A percentile compares a stretch with the other conserved stretches of the same genome.
These are phyloP conservation scores for Madurella fahalii DNA, from an alignment of 2,329 filamentous ascomycete species.

Conservation along the genomic window DNA sequence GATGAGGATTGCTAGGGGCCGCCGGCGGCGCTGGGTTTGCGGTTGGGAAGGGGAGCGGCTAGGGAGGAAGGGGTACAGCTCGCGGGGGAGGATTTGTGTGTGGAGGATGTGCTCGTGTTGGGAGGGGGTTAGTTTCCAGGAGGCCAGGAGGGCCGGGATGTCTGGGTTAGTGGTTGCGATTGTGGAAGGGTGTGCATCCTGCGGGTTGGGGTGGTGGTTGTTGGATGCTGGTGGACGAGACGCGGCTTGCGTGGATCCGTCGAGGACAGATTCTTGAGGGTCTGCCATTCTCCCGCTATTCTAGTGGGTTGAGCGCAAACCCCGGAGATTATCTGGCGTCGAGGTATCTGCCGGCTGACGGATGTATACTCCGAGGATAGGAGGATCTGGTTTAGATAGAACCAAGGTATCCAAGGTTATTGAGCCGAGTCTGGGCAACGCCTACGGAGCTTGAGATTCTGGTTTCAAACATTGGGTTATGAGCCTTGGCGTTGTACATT, in stretches of 20 bases:
- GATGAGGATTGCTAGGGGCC: constrained; percentile 40
- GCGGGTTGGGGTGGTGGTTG: background rate
- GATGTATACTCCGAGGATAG: too few relatives aligned
- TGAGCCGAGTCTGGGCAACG: too few relatives aligned
- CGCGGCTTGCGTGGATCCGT: background rate
- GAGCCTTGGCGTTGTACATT: too few relatives aligned
- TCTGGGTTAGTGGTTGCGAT: background rate
- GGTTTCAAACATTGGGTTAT: too few relatives aligned
- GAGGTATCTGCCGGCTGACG: too few relatives aligned
- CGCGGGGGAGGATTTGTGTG: constrained; percentile 29
- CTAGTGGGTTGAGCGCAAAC: too few relatives aligned
- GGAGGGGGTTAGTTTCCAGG: constrained; percentile 18
- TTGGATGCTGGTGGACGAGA: background rate
- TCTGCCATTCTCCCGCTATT: background rate
- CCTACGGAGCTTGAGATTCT: too few relatives aligned
- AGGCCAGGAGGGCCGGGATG: constrained; percentile 8
- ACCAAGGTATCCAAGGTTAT: too few relatives aligned
- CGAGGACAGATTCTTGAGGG: background rate
- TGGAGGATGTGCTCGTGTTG: constrained; percentile 17
- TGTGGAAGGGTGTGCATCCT: background rate
- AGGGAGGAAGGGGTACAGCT: constrained; percentile 28
- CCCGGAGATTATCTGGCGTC: too few relatives aligned
- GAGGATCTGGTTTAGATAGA: too few relatives aligned
- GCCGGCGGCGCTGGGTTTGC: constrained; percentile 3
- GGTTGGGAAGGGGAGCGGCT: background rate